Percentiles rank a stretch among this genome's conserved stretches.
Evolutionary conservation across 2,329 filamentous ascomycete genomes (phyloP).

Genomic region (Fusarium nelsonii): DNA sequence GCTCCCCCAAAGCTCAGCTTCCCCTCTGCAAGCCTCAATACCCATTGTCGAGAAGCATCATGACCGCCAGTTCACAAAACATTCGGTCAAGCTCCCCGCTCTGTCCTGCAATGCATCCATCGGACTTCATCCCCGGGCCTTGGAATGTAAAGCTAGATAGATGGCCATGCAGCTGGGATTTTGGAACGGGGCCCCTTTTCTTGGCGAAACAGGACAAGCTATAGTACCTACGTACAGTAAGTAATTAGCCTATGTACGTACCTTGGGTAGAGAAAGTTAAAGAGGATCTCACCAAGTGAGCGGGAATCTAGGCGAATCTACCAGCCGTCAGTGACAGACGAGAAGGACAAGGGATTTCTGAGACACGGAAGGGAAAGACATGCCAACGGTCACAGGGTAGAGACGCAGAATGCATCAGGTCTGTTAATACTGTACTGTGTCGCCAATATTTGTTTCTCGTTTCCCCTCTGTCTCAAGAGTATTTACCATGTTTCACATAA

Average conservation of each 20-base stretch:
- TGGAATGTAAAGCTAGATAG: constrained; percentile 35
- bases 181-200: constrained; percentile 6
- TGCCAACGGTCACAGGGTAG: constrained; percentile 31
- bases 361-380: constrained; percentile 40
- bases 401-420: constrained; percentile 1
- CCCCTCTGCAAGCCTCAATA: constrained; percentile 27
- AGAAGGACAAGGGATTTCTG: constrained; percentile 12
- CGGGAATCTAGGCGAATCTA: constrained; percentile 41
- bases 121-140: constrained; percentile 32
- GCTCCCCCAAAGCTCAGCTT: constrained; percentile 26
- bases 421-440: background rate
- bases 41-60: background rate
- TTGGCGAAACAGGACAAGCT: constrained; percentile 15
- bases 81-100: constrained; percentile 23
- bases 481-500: constrained; percentile 25
- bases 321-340: constrained; percentile 14
- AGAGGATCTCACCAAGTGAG: constrained; percentile 24
- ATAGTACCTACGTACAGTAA: too few species aligned
- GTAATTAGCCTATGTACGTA: background rate
- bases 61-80: constrained; percentile 25
- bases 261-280: background rate
- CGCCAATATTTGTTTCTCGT: constrained; percentile 4
- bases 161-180: constrained; percentile 19
- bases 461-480: constrained; percentile 29
- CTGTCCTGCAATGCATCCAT: constrained; percentile 10